phyloP scores from a whole-genome alignment of 352 stramenopile species.

The Phytopythium helicoides region DNA sequence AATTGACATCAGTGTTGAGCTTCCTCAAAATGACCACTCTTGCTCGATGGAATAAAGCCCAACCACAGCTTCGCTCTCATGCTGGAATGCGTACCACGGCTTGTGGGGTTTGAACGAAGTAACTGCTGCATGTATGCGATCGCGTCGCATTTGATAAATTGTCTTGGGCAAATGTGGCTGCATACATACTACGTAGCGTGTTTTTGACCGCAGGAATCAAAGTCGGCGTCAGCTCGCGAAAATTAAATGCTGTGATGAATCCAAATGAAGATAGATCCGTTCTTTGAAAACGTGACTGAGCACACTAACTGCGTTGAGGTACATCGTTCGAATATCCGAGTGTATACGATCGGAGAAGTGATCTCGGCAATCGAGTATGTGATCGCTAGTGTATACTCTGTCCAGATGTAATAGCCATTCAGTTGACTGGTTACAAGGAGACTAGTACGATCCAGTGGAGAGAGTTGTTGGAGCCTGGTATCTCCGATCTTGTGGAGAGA shows the following conservation, averaged over 20 bases:
- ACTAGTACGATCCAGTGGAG: slow-evolving; percentile 40
- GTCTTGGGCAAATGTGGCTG: slow-evolving; percentile 11
- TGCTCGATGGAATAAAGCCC: too few relatives aligned
- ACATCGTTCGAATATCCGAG: slow-evolving; percentile 38
- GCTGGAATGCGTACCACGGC: too few relatives aligned
- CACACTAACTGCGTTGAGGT: slow-evolving; percentile 24
- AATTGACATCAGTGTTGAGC: too few relatives aligned
- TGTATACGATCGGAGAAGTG: slow-evolving; percentile 11
- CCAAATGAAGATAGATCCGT: slow-evolving; percentile 14
- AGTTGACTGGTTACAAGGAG: slow-evolving; percentile 33
- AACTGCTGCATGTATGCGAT: too few relatives aligned
- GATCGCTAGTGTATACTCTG: slow-evolving; percentile 31
- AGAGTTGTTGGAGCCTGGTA: too few relatives aligned
- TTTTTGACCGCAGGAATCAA: slow-evolving; percentile 6
- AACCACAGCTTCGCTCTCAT: too few relatives aligned
- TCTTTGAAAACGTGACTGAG: slow-evolving; percentile 31
- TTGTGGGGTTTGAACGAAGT: too few relatives aligned
- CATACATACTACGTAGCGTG: too few relatives aligned
- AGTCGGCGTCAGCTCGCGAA: slow-evolving; percentile 13
- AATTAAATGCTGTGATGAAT: slow-evolving; percentile 16
- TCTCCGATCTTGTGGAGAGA: too few relatives aligned
- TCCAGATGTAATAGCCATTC: slow-evolving; percentile 46
- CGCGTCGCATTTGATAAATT: too few relatives aligned
- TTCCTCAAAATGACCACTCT: too few relatives aligned
- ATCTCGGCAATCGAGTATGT: slow-evolving; percentile 10